Percentiles rank a stretch among this genome's conserved stretches.
These are phyloP conservation scores for Euphorbia celastroides DNA, from an alignment of 441 rosid genomes.

Conservation along the genomic window DNA sequence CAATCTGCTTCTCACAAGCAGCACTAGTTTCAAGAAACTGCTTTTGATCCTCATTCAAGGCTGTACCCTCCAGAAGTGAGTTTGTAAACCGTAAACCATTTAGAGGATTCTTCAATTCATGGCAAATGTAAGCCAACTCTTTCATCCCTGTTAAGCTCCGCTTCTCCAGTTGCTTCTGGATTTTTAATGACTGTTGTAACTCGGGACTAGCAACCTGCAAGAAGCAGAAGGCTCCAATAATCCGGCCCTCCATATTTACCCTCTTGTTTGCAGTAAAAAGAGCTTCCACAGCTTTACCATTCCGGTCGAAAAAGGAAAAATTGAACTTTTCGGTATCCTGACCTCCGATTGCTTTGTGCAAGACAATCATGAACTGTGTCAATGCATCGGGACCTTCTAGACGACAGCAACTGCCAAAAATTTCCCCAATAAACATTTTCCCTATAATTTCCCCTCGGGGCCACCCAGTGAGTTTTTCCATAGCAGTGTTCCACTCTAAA, in stretches of 20 bases:
- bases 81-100: conserved; percentile 72
- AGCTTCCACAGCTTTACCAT: conserved; percentile 65
- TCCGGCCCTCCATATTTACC: conserved; percentile 58
- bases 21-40: conserved; percentile 82
- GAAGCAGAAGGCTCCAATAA: conserved; percentile 89
- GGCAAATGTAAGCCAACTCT: conserved; percentile 82
- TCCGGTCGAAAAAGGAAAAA: conserved; percentile 63
- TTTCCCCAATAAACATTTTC: conserved; percentile 81
- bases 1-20: conserved; percentile 88
- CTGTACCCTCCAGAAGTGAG: conserved; percentile 71
- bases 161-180: conserved; percentile 70
- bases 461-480: conserved; percentile 94
- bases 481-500: conserved; percentile 92
- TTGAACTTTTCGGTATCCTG: conserved; percentile 77
- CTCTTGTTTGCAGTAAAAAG: conserved; percentile 85
- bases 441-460: conserved; percentile 59
- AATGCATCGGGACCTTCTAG: conserved; percentile 85
- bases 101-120: conserved; percentile 72
- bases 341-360: conserved; percentile 83
- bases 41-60: conserved; percentile 78
- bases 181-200: conserved; percentile 70
- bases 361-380: conserved; percentile 81
- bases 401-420: conserved; percentile 78
- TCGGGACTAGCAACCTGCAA: conserved; percentile 92
- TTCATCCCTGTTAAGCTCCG: conserved; percentile 56